Conservation (phyloP, 352 stramenopile species). For the Phytophthora pisi region DNA sequence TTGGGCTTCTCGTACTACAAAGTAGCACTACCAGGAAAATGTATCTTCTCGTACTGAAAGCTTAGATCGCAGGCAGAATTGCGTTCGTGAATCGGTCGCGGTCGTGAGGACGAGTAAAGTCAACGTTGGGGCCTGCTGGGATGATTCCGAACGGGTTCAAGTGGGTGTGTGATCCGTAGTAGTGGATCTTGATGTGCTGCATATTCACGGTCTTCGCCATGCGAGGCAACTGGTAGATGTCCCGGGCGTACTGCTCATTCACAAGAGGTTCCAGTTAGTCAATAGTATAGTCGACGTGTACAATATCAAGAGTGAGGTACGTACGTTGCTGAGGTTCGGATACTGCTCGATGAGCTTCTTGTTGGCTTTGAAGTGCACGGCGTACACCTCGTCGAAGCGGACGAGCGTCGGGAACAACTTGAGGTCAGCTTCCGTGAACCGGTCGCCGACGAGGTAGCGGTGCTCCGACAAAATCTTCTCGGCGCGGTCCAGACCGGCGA, state of each 20-base stretch:
- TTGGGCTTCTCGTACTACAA: no score
- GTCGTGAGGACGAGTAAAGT: slow-evolving; percentile 40
- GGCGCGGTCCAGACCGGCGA: slow-evolving; percentile 75
- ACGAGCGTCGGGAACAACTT: slow-evolving; percentile 92
- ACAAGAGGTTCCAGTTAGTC: slow-evolving; percentile 13
- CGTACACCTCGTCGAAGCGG: slow-evolving; percentile 94
- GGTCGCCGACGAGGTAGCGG: slow-evolving; percentile 69
- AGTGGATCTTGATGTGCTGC: slow-evolving; percentile 64
- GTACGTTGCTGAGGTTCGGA: slow-evolving; percentile 77
- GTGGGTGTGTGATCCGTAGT: slow-evolving; percentile 57
- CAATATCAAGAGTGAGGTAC: neutral
- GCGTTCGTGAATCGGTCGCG: slow-evolving; percentile 40
- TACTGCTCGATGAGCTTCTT: slow-evolving; percentile 80
- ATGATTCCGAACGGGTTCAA: slow-evolving; percentile 55
- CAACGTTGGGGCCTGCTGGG: slow-evolving; percentile 27
- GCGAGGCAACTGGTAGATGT: slow-evolving; percentile 48
- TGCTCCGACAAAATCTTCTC: slow-evolving; percentile 74
- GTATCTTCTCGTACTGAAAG: neutral
- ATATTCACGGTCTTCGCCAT: slow-evolving; percentile 47
- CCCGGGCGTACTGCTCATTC: slow-evolving; percentile 53
- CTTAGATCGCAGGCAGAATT: neutral
- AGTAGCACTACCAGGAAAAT: no score
- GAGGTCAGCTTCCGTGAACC: slow-evolving; percentile 86
- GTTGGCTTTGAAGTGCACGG: slow-evolving; percentile 81
- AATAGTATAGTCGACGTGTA: neutral